Evolutionary conservation across 192 early-diverging fungal species (phyloP), one percentile per base, ranked within the genome.

Genomic region (Phycomyces blakesleeanus): DNA sequence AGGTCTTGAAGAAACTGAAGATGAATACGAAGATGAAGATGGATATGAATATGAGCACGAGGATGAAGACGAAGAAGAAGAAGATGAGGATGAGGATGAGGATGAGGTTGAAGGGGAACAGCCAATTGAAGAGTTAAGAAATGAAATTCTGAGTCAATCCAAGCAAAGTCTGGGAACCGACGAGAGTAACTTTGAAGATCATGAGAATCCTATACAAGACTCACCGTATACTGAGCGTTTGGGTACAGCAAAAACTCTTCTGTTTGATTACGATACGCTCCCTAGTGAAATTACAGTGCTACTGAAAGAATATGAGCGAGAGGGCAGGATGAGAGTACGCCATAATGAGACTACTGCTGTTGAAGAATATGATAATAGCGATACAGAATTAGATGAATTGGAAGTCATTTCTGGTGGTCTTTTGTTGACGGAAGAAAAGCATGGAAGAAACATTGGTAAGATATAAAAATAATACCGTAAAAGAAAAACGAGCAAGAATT

Each of bases 181-280:
- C 12, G 11, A 18, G 15, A 47, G 44, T 47, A 47, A 11, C 18
- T 14, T 14, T 41, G 40, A 41, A 41, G 40, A 14, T 14, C 15
- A 47, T 47, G 44, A 47, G 11, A 7, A 34, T 34, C 2, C 7
- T 34, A 34, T 34, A 7, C 29, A 5, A 34, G 29, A 34, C 3
- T 34, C 29, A 2, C 2, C 7, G 29, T 5, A 7, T 34, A 34
- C 29, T 5, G 29, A 34, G 3, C 29, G 7, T 34, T 34, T 7
- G 11, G 39, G 39, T 10, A 22, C 59, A 47, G 2, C 44, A 14
- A 47, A 47, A 12, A 53, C 41, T 9, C 41, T 69, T 5, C 27
- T 50, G 29, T 69, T 69, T 62, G 67, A 69, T 49, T 61, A 55
- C 40, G 29, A 55, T 25, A 42, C 60, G 16, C 44, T 69, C 8